Conservation (phyloP, 768 basidiomycete genomes). For the Pulveroboletus sp. region DNA sequence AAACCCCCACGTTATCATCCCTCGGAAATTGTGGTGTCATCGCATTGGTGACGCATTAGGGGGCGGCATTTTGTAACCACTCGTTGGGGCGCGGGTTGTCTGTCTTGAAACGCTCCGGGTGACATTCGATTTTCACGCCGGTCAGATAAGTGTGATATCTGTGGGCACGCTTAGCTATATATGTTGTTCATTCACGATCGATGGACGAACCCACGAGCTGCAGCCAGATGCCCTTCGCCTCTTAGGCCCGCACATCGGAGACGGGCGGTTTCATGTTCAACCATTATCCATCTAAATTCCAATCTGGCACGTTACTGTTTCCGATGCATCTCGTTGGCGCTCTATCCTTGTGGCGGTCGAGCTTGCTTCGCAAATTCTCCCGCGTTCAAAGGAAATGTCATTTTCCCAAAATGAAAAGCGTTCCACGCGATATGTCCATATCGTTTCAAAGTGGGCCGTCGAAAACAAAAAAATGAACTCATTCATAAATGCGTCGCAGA, state of each 20-base stretch:
- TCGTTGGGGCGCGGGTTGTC: not conserved
- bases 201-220: not conserved
- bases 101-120: not conserved
- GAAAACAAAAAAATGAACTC: constrained; percentile 5
- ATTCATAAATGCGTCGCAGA: constrained; percentile 2
- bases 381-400: not conserved
- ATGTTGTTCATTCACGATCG: not conserved
- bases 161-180: not conserved
- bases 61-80: not conserved
- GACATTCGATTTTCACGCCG: not conserved
- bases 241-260: constrained; percentile 9
- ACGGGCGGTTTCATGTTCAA: constrained; percentile 10
- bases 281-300: constrained; percentile 2
- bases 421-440: constrained; percentile 18
- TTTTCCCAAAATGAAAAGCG: constrained; percentile 17
- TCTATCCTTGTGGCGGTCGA: constrained; percentile 7
- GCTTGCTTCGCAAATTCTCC: not conserved
- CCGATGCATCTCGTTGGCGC: constrained; percentile 1
- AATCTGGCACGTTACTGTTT: not conserved
- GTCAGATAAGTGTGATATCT: not conserved
- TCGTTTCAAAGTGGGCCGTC: constrained; percentile 1
- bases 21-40: constrained; percentile 25
- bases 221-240: not conserved
- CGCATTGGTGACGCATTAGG: constrained; percentile 9
- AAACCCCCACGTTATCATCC: constrained; percentile 8